Evolutionary conservation across 371 early-diverging fungal genomes (phyloP), one percentile per base, ranked within the genome.

Genomic region (Zychaea mexicana): DNA sequence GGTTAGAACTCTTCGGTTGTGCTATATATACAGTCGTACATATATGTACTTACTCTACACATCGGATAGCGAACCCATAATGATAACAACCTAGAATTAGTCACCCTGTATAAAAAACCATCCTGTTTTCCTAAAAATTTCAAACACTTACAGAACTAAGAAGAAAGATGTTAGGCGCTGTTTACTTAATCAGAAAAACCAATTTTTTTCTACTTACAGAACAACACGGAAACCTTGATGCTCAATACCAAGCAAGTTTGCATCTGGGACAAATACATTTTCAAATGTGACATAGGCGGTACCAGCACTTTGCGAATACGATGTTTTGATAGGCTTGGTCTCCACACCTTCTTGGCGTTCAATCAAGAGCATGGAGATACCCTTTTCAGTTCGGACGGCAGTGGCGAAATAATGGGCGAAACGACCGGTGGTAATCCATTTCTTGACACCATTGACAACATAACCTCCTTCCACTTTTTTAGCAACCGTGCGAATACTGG

Each of bases 371-470:
- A 91, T 74, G 17, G 88, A 83, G 45, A 91, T 76, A 19, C 91
- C 91, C 53, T 74, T 74, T 19, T 87, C 88, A 1, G 89, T 90
- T 4, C 64, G 72, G 22, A 81, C 77, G 56, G 89, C 90, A 26
- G 84, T 84, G 17, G 88, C 86, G 67, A 91, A 91, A 71, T 85
- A 91, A 69, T 90, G 86, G 15, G 70, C 74, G 22, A 52, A 72
- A 32, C 54, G 56, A 27, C 73, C 89, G 63, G 83, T 87, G 32
- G 89, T 88, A 62, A 78, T 79, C 83, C 90, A 90, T 80, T 92
- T 92, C 77, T 94, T 94, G 68, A 89, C 90, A 39, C 93, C 92
- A 65, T 92, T 92, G 47, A 92, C 82, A 47, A 87, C 75, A 69
- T 71, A 83, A 27, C 90, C 91, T 76, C 91, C 90, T 24, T 87